A percentile compares a stretch with the other conserved stretches of the same genome.
These are phyloP conservation scores for Pisolithus microcarpus DNA, from an alignment of 768 basidiomycete genomes.

Conservation along the genomic window DNA sequence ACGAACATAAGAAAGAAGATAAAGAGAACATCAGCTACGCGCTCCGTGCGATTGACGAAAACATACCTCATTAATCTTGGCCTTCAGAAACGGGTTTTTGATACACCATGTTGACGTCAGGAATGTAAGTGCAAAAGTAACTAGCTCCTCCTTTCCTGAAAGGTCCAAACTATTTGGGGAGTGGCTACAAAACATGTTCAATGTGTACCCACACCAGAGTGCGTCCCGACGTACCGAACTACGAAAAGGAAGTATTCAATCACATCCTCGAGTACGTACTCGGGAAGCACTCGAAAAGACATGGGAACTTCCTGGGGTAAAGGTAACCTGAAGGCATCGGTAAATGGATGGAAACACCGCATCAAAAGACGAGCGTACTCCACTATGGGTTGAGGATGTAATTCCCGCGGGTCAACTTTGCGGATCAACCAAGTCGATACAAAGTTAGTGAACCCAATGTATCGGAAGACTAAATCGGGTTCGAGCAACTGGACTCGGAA, in stretches of 20 bases:
- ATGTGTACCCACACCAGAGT: neutral
- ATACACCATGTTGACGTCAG: conserved; percentile 94
- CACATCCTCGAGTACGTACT: conserved; percentile 91
- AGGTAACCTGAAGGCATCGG: conserved; percentile 54
- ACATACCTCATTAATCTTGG: conserved; percentile 85
- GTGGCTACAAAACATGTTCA: conserved; percentile 31
- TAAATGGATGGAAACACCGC: neutral
- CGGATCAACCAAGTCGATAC: conserved; percentile 92
- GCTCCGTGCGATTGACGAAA: neutral
- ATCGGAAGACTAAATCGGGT: conserved; percentile 73
- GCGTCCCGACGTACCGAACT: conserved; percentile 50
- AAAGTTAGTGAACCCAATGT: conserved; percentile 81
- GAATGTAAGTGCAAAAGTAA: conserved; percentile 87
- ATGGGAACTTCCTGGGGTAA: conserved; percentile 80
- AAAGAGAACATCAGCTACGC: conserved; percentile 1
- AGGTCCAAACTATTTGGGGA: conserved; percentile 77
- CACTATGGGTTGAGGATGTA: conserved; percentile 62
- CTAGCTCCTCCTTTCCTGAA: conserved; percentile 77
- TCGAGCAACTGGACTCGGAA: conserved; percentile 84
- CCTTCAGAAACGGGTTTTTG: conserved; percentile 96
- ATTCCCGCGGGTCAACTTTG: conserved; percentile 72
- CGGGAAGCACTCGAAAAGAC: conserved; percentile 82
- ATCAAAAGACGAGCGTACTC: conserved; percentile 46
- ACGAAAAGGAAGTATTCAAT: conserved; percentile 84
- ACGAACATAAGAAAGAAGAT: too few relatives aligned